Conservation (phyloP, 345 rosid species). For the Lumnitzera littorea region DNA sequence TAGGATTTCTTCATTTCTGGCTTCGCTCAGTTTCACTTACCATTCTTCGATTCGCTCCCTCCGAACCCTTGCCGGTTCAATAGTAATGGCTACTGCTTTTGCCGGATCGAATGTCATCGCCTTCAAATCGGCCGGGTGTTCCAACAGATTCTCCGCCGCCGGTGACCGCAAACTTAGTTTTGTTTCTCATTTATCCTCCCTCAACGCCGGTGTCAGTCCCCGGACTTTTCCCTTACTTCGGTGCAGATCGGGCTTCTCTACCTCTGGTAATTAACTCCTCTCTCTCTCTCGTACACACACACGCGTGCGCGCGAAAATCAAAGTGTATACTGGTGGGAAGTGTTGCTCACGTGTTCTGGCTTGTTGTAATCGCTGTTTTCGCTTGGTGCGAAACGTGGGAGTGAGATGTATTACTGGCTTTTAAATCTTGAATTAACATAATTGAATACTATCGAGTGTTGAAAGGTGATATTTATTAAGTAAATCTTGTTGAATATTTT, state of each 20-base stretch:
- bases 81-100: conserved; percentile 36
- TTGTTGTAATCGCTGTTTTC: too few species aligned
- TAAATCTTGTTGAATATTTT: neutral
- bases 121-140: conserved; percentile 33
- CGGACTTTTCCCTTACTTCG: conserved; percentile 32
- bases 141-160: conserved; percentile 13
- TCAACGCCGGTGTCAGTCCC: conserved; percentile 18
- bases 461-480: neutral
- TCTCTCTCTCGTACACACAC: neutral
- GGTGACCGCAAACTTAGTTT: conserved; percentile 30
- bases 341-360: too few species aligned
- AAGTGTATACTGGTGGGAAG: too few species aligned
- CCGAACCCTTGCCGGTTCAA: conserved; percentile 21
- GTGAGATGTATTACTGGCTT: too few species aligned
- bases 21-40: conserved; percentile 18
- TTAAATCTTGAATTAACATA: neutral
- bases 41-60: conserved; percentile 7
- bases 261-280: conserved; percentile 38
- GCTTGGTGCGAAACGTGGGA: too few species aligned
- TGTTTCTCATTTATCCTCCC: conserved; percentile 40
- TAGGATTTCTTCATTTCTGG: conserved; percentile 24
- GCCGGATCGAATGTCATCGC: conserved; percentile 48
- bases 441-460: too few species aligned
- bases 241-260: conserved; percentile 31
- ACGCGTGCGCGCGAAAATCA: too few species aligned